Conservation (phyloP, 495 filamentous ascomycete genomes). For the Delitschia confertaspora region DNA sequence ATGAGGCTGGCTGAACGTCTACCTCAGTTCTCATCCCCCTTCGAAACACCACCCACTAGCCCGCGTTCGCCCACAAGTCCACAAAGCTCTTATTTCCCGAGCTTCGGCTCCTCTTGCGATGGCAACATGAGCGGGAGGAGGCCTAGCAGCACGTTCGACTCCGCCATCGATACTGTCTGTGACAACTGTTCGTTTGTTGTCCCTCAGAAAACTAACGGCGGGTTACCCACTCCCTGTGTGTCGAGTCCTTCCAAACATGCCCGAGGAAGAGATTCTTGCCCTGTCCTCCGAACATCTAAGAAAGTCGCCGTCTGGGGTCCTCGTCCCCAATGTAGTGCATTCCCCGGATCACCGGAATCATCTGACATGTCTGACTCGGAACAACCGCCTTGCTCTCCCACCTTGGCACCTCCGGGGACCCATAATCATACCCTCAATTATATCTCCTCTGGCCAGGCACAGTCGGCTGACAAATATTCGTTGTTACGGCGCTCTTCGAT, state of each 20-base stretch:
- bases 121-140: conserved; percentile 32
- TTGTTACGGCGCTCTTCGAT: conserved; percentile 77
- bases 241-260: conserved; percentile 43
- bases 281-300: conserved; percentile 49
- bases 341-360: conserved; percentile 24
- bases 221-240: conserved; percentile 46
- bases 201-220: conserved; percentile 46
- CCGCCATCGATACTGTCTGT: conserved; percentile 48
- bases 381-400: conserved; percentile 22
- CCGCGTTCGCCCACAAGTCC: conserved; percentile 33
- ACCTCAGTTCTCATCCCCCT: conserved; percentile 33
- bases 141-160: conserved; percentile 32
- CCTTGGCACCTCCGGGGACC: conserved; percentile 13
- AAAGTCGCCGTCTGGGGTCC: conserved; percentile 31
- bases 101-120: conserved; percentile 35
- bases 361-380: conserved; percentile 24
- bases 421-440: conserved; percentile 83
- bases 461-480: conserved; percentile 67
- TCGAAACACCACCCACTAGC: conserved; percentile 56
- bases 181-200: conserved; percentile 52
- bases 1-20: conserved; percentile 16
- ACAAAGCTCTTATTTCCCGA: conserved; percentile 32
- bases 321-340: conserved; percentile 9
- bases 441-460: conserved; percentile 72
- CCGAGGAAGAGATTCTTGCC: conserved; percentile 45